Percentiles rank a stretch among this genome's conserved stretches.
These are phyloP conservation scores for Euryodendron excelsum DNA, from an alignment of 148 eudicot species.

Conservation along the genomic window DNA sequence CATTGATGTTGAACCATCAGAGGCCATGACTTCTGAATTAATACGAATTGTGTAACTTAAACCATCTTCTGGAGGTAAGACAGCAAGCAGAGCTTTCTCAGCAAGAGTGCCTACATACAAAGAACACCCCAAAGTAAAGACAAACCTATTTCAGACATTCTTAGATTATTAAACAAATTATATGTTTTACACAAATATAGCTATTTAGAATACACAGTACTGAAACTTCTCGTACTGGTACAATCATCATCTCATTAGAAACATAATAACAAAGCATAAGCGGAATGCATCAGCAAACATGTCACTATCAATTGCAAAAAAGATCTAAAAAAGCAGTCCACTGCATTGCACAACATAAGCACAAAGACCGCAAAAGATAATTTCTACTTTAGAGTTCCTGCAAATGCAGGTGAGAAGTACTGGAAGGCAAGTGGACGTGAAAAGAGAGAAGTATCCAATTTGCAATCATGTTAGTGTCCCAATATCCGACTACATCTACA, in stretches of 20 bases:
- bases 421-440: background rate
- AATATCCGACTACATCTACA: background rate
- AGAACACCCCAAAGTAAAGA: slow-evolving; percentile 6
- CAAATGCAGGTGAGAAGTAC: background rate
- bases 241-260: background rate
- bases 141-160: background rate
- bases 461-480: background rate
- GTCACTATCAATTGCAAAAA: background rate
- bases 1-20: slow-evolving; percentile 99
- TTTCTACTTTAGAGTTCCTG: background rate
- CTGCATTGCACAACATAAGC: background rate
- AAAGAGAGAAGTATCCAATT: background rate
- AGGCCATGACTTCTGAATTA: slow-evolving; percentile 98
- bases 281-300: background rate
- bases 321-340: background rate
- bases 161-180: background rate
- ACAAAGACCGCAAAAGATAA: background rate
- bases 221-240: background rate
- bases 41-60: slow-evolving; percentile 78
- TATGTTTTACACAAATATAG: background rate
- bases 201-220: background rate
- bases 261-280: background rate
- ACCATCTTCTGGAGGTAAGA: slow-evolving; percentile 86
- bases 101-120: slow-evolving; percentile 83
- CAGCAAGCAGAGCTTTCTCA: slow-evolving; percentile 95